Evolutionary conservation across 2,329 filamentous ascomycete species (phyloP), one percentile per base, ranked within the genome.

Genomic region (Neoarthrinium moseri): DNA sequence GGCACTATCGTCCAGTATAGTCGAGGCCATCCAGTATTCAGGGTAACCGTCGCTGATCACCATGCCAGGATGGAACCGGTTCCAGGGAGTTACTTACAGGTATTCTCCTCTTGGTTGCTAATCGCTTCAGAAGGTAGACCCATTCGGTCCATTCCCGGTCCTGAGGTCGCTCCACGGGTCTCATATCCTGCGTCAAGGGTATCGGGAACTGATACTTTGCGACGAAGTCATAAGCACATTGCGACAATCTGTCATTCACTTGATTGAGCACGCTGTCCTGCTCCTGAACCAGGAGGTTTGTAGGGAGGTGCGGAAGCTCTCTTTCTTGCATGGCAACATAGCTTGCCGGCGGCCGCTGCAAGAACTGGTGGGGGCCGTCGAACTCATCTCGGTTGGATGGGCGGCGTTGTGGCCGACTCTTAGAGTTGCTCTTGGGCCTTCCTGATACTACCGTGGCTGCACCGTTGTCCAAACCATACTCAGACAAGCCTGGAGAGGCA

Each of bases 141-240:
- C 89, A 95, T 69, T 95, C 89, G 36, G 88, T 92, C 89, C 89
- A 95, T 66, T 94, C 89, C 51, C 61, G 57, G 45, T 64, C 62
- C 39, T 63, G 59, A 4, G 62, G 62, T 44, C 60, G 54, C 48
- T 64, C 60, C 21, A 64, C 62, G 12, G 43, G 46, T 21, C 37
- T 26, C 78, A 46, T 48, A 26, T 48, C 77, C 65, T 87, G 81
- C 47, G 89, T 88, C 58, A 94, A 69, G 10, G 89, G 89, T 56
- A 95, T 91, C 11, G 89, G 89, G 63, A 95, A 95, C 67, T 92
- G 89, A 65, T 94, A 94, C 68, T 90, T 91, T 57, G 89, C 89
- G 58, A 95, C 85, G 67, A 95, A 95, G 69, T 95, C 88, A 74
- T 87, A 95, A 24, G 89, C 89, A 65, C 89, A 94, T 65, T 87